These are phyloP conservation scores for Metarhizium rileyi DNA, from an alignment of 2,329 filamentous ascomycete genomes.

Conservation along the genomic window DNA sequence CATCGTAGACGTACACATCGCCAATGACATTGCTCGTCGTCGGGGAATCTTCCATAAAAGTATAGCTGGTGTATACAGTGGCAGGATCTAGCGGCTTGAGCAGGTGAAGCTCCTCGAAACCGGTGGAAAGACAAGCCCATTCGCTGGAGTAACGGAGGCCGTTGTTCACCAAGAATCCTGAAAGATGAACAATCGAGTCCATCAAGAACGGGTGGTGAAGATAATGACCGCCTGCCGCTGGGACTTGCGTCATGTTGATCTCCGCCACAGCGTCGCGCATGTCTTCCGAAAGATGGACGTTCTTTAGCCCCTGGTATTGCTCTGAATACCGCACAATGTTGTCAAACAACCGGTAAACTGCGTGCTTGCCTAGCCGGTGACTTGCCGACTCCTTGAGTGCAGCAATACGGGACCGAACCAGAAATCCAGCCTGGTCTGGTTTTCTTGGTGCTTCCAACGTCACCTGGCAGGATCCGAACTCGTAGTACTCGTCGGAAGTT, in stretches of 20 bases:
- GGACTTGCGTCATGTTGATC: not conserved
- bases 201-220: not conserved
- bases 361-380: not conserved
- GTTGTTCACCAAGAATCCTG: not conserved
- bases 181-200: not conserved
- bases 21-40: not conserved
- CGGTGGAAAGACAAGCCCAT: not conserved
- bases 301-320: not conserved
- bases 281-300: not conserved
- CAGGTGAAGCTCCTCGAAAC: not conserved
- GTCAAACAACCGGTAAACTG: not conserved
- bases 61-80: not conserved
- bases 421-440: not conserved
- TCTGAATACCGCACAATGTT: not conserved
- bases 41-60: not conserved
- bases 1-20: not conserved
- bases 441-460: not conserved
- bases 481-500: not conserved
- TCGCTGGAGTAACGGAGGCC: not conserved
- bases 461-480: not conserved
- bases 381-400: not conserved
- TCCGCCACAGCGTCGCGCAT: not conserved
- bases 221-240: not conserved
- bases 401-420: not conserved
- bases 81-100: not conserved